Percentiles rank a stretch among this genome's conserved stretches.
Conservation (phyloP, 2,329 filamentous ascomycete species). For the Didymella exigua region DNA sequence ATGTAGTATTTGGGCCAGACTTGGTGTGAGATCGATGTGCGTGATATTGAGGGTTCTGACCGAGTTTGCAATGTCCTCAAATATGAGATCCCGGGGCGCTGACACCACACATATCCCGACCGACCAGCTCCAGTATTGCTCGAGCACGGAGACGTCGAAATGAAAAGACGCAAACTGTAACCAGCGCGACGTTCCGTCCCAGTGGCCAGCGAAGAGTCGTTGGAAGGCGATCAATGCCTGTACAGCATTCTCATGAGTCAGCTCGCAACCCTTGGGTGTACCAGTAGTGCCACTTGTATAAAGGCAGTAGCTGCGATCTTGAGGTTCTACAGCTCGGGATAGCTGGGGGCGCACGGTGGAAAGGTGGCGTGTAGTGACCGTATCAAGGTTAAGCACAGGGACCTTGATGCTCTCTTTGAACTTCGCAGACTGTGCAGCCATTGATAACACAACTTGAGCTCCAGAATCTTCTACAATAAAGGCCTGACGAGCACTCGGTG, state of each 20-base stretch:
- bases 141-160: constrained; percentile 90
- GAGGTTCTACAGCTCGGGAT: constrained; percentile 43
- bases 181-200: constrained; percentile 76
- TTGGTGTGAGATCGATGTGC: constrained; percentile 90
- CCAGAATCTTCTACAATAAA: constrained; percentile 79
- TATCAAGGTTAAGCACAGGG: constrained; percentile 56
- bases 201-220: constrained; percentile 74
- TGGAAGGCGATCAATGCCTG: constrained; percentile 90
- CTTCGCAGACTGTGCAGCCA: constrained; percentile 51
- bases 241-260: constrained; percentile 86
- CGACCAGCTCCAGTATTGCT: constrained; percentile 96
- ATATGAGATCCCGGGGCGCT: constrained; percentile 80
- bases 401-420: constrained; percentile 44
- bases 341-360: constrained; percentile 40
- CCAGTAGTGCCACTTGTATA: constrained; percentile 90
- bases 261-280: constrained; percentile 83
- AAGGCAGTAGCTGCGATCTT: constrained; percentile 77
- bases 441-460: constrained; percentile 67
- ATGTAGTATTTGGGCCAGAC: constrained; percentile 76
- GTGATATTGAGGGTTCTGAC: constrained; percentile 78
- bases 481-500: constrained; percentile 72
- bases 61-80: constrained; percentile 77
- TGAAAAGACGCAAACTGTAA: constrained; percentile 93
- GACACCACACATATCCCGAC: constrained; percentile 84
- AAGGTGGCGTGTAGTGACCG: constrained; percentile 44